Conservation (phyloP, 441 rosid genomes). For the Oxalis stricta region DNA sequence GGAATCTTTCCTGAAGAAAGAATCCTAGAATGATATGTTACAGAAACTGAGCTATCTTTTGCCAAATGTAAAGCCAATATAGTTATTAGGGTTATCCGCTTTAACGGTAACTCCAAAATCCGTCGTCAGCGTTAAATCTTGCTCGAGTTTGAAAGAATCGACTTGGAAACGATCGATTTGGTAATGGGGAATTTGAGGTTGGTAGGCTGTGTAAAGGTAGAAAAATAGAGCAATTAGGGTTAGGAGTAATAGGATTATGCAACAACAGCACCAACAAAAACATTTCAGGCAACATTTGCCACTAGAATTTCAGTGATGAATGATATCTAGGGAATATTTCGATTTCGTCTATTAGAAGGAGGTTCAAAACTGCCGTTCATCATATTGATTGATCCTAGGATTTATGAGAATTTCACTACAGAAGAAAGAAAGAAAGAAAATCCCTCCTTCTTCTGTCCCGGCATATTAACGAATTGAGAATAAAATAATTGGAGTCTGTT, state of each 20-base stretch:
- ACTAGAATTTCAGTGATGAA: background rate
- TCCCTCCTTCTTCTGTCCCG: slow-evolving; percentile 9
- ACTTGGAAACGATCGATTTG: slow-evolving; percentile 17
- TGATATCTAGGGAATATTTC: slow-evolving; percentile 32
- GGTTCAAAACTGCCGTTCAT: slow-evolving; percentile 13
- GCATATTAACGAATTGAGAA: no score
- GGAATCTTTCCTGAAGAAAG: slow-evolving; percentile 36
- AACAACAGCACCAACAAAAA: slow-evolving; percentile 31
- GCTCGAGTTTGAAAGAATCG: slow-evolving; percentile 15
- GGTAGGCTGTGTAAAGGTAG: slow-evolving; percentile 7
- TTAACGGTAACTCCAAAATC: slow-evolving; percentile 25
- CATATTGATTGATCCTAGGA: no score
- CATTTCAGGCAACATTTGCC: slow-evolving; percentile 21
- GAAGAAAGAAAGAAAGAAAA: slow-evolving; percentile 6
- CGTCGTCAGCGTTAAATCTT: slow-evolving; percentile 25
- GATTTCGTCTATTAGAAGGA: slow-evolving; percentile 27
- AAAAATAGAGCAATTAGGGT: slow-evolving; percentile 7
- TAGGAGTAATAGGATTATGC: slow-evolving; percentile 19
- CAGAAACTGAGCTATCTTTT: slow-evolving; percentile 20
- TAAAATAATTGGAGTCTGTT: no score
- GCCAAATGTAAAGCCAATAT: slow-evolving; percentile 24
- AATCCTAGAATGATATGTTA: slow-evolving; percentile 14
- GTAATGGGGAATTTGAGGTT: slow-evolving; percentile 29
- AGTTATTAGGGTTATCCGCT: slow-evolving; percentile 28
- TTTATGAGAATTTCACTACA: slow-evolving; percentile 15